A percentile compares a stretch with the other conserved stretches of the same genome.
Conservation (phyloP, 2,329 filamentous ascomycete species). For the Diaporthe destruens region DNA sequence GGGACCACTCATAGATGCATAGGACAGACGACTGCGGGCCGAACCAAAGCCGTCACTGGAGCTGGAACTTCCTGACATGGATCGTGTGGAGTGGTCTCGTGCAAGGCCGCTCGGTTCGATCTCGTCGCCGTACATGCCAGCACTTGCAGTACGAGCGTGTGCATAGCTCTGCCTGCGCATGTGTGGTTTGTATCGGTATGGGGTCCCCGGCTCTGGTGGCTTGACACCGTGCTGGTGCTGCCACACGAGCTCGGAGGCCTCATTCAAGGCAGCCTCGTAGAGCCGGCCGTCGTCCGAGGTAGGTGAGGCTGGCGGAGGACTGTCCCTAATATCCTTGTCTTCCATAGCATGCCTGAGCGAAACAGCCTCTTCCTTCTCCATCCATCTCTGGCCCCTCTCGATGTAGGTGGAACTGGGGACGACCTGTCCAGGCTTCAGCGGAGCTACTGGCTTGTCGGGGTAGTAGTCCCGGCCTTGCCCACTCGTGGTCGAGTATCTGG, state of each 20-base stretch:
- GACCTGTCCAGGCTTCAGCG: conserved; percentile 70
- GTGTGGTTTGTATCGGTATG: conserved; percentile 77
- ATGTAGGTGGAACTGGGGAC: conserved; percentile 78
- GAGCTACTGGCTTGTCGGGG: conserved; percentile 56
- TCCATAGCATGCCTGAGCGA: conserved; percentile 80
- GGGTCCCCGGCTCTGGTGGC: conserved; percentile 69
- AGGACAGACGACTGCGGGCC: conserved; percentile 49
- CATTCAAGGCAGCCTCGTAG: conserved; percentile 78
- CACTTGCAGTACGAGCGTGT: conserved; percentile 72
- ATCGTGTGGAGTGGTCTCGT: conserved; percentile 57
- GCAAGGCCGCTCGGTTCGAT: conserved; percentile 61
- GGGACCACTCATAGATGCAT: conserved; percentile 36
- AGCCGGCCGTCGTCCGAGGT: conserved; percentile 68
- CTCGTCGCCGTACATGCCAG: conserved; percentile 63
- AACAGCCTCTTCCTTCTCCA: conserved; percentile 82
- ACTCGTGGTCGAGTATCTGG: conserved; percentile 63
- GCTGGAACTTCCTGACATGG: conserved; percentile 60
- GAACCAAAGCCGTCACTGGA: conserved; percentile 59
- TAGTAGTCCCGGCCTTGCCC: conserved; percentile 65
- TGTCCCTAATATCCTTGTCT: conserved; percentile 72
- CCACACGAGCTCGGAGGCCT: conserved; percentile 84
- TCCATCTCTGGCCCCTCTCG: conserved; percentile 80
- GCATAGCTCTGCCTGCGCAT: conserved; percentile 79
- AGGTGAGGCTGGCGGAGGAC: conserved; percentile 54
- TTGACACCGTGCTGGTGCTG: conserved; percentile 75